These are phyloP conservation scores for Syzygium aqueum DNA, from an alignment of 345 rosid genomes.

Conservation along the genomic window DNA sequence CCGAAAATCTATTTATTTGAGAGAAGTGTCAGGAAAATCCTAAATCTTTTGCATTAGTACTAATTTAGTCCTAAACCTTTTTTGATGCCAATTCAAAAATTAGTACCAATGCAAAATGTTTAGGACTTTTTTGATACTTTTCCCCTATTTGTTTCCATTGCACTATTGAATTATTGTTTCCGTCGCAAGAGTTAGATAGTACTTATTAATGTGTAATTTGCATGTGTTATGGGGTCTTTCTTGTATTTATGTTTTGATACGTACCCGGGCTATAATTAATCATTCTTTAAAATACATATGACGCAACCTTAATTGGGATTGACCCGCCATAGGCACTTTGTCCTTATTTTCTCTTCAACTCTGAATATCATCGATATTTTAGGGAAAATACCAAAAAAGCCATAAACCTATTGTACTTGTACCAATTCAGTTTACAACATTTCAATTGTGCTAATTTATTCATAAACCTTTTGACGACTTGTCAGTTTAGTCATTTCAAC, in stretches of 20 bases:
- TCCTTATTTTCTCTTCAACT: background rate
- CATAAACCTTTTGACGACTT: too few relatives aligned
- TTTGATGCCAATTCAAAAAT: too few relatives aligned
- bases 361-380: background rate
- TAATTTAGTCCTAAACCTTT: too few relatives aligned
- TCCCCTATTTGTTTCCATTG: background rate
- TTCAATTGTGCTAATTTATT: background rate
- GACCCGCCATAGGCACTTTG: background rate
- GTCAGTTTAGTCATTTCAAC: too few relatives aligned
- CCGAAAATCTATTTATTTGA: background rate
- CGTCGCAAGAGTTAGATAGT: background rate
- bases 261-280: background rate
- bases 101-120: too few relatives aligned
- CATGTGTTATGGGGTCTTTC: background rate
- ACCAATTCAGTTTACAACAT: background rate
- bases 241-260: background rate
- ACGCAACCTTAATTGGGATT: background rate
- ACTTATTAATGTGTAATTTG: background rate
- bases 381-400: background rate
- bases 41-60: too few relatives aligned
- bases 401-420: accelerated
- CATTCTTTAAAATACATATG: background rate
- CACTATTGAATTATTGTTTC: background rate
- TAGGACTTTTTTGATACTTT: too few relatives aligned
- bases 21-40: too few relatives aligned